Evolutionary conservation across 2,329 filamentous ascomycete genomes (phyloP), one percentile per base, ranked within the genome.

Genomic region (Neofusicoccum sp.): DNA sequence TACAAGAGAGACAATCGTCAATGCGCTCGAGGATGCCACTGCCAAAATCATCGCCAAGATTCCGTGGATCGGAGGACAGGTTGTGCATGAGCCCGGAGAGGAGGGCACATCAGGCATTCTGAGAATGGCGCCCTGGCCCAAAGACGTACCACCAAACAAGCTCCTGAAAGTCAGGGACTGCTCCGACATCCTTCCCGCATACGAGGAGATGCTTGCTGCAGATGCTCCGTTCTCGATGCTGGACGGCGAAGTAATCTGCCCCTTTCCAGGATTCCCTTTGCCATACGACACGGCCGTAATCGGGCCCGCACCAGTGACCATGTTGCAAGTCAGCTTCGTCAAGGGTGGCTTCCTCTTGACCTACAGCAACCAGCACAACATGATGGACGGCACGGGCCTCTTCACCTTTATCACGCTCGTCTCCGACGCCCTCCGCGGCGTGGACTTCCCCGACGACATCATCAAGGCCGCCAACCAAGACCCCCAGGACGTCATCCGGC

Each of bases 171-270:
- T 66, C 16, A 69, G 68, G 60, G 65, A 71, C 49, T 68, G 61
- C 45, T 49, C 48, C 1, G 64, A 69, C 6, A 22, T 65, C 4
- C 56, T 61, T n/a, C 66, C 66, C 8, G 54, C 65, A 1, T 66
- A 67, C 31, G 67, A 62, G 9, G 62, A 72, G 58, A 65, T 71
- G n/a, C 22, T 64, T 11, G 29, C 28, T 14, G 67, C 68, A 1
- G 67, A 66, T n/a, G 71, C 63, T 3, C 73, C 75, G 1, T 66
- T 72, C 11, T 63, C 61, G 6, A 72, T 75, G 70, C 67, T 78
- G 4, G 72, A 76, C 33, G 71, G 67, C 3, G 60, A 68, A 11
- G 37, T 73, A 5, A 65, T 78, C 6, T 65, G 66, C 3, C 71
- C 71, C 3, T 67, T 67, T 7, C 69, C 68, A 7, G 69, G 68